These are phyloP conservation scores for Cunninghamia lanceolata DNA, from an alignment of 75 land plant genomes.

Conservation along the genomic window DNA sequence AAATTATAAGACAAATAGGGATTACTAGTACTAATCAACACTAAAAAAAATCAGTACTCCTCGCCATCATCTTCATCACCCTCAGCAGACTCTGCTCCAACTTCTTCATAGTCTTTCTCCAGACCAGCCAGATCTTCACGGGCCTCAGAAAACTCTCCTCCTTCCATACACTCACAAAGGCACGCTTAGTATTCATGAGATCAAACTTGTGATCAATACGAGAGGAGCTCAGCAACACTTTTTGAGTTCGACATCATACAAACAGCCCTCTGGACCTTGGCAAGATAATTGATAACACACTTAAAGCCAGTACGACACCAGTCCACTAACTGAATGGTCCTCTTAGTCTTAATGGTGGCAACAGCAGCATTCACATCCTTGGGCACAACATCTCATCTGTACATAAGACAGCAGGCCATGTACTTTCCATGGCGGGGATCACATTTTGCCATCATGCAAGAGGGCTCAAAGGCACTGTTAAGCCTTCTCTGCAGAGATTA, in stretches of 20 bases:
- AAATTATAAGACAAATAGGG: no score
- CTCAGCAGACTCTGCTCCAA: conserved; percentile 28
- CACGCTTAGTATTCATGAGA: conserved; percentile 42
- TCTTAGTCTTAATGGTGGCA: conserved; percentile 53
- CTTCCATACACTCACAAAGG: conserved; percentile 69
- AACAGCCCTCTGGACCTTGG: conserved; percentile 54
- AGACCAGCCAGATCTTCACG: conserved; percentile 38
- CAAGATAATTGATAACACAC: conserved; percentile 43
- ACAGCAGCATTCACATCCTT: conserved; percentile 65
- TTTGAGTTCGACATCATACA: conserved; percentile 54
- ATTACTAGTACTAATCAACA: no score
- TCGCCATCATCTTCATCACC: conserved; percentile 43
- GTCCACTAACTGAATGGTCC: conserved; percentile 51
- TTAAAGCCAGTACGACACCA: conserved; percentile 48
- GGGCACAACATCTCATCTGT: conserved; percentile 56
- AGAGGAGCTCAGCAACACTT: conserved; percentile 44
- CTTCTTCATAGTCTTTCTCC: conserved; percentile 18
- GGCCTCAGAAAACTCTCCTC: conserved; percentile 51
- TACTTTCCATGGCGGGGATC: conserved; percentile 44
- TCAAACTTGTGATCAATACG: conserved; percentile 50
- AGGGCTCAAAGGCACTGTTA: conserved; percentile 54
- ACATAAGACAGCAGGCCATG: conserved; percentile 53
- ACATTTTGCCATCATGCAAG: conserved; percentile 65
- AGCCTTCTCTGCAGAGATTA: no score
- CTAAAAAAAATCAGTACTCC: conserved; percentile 18